phyloP scores from a whole-genome alignment of 2,329 filamentous ascomycete genomes.

The Trichoderma sp. region DNA sequence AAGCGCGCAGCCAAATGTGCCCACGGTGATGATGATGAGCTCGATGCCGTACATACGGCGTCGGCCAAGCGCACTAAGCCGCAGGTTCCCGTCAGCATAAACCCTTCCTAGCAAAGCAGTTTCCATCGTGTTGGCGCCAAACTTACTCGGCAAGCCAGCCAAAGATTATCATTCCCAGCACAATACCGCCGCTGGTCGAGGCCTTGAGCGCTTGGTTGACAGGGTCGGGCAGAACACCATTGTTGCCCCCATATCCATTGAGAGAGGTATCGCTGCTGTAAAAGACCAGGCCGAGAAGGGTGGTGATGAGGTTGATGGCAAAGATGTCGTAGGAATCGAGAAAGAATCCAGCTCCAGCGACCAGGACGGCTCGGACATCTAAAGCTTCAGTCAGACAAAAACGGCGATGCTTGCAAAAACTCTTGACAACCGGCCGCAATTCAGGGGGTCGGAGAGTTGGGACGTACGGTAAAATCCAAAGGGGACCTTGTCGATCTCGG shows the following conservation, averaged over 20 bases:
- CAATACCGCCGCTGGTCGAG: constrained; percentile 74
- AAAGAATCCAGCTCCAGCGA: constrained; percentile 80
- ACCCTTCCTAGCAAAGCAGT: background rate
- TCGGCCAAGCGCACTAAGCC: constrained; percentile 59
- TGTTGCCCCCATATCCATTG: constrained; percentile 50
- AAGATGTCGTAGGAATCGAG: constrained; percentile 81
- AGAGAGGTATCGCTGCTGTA: constrained; percentile 51
- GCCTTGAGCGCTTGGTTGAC: constrained; percentile 75
- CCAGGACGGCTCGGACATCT: constrained; percentile 68
- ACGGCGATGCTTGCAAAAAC: background rate
- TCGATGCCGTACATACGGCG: constrained; percentile 82
- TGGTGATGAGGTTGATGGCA: constrained; percentile 70
- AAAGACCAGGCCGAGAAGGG: constrained; percentile 72
- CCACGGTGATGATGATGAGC: constrained; percentile 67
- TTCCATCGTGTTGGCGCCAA: background rate
- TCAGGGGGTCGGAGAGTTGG: background rate
- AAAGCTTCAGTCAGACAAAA: background rate
- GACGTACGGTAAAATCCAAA: constrained; percentile 66
- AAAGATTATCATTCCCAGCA: constrained; percentile 74
- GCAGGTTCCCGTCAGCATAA: background rate
- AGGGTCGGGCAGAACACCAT: constrained; percentile 57
- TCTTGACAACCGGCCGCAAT: too few species aligned
- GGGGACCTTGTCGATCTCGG: constrained; percentile 74
- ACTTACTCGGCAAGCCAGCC: constrained; percentile 68
- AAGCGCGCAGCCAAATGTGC: constrained; percentile 65